Base-by-base conservation (phyloP, 805 yeast species). In the Ogataea polymorpha region DNA sequence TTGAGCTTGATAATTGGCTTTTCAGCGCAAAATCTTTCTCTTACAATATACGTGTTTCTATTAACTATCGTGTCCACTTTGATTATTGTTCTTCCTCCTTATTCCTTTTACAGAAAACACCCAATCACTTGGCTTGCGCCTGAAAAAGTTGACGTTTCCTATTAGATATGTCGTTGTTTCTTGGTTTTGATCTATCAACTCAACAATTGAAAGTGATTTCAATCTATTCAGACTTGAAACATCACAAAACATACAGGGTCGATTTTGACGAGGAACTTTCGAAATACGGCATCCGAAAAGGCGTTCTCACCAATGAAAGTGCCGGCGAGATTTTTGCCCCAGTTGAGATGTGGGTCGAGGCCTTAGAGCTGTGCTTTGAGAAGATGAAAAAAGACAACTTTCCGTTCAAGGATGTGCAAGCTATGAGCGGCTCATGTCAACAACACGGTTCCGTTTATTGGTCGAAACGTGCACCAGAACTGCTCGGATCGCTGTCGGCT, bases 391-490 rank as follows among this genome's bases (percentile, higher is more conserved):
- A 54, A 1, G 75, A 73, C 23, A 53, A 60, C 1, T 79, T 86
- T 51, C 84, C 82, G 6, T 77, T 89, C 51, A 52, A 62, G 2
- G 55, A 63, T 28, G 89, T 89, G 12, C 68, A 53, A 29, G 88
- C 85, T 2, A 73, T 89, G 36, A 74, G 85, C 32, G 96, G 96
- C 0, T 87, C 95, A 0, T 84, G 95, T 42, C 96, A 89, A 63
- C 96, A 89, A 56, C 96, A 89, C 56, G 96, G 96, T 0, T 83
- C 95, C 2, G 89, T 90, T 2, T 89, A 70, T 56, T 86, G 95
- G 91, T 72, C 86, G 1, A 17, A 61, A 4, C 51, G 64, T 6
- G 81, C 86, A 0, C 59, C 63, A 1, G 45, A 49, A 0, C 46
- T 70, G 3, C 66, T 88, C 37, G 31, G 45, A 1, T 44, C 51